Evolutionary conservation across 306 rosid species (phyloP).

Genomic region (Inga laurina): DNA sequence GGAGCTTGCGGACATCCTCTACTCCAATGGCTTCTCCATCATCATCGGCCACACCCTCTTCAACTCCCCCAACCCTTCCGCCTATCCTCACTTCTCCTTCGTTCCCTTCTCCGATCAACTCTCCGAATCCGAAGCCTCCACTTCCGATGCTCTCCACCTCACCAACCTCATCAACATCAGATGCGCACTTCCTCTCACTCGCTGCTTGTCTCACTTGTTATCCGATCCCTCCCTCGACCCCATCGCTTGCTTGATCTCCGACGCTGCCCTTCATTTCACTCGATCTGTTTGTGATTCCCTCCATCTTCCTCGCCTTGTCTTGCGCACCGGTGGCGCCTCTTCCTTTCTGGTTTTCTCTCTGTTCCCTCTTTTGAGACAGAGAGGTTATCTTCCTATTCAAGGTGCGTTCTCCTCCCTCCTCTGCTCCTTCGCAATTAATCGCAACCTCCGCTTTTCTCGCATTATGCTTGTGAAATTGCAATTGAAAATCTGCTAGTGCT

Average conservation of each 20-base stretch:
- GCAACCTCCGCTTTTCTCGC: not conserved
- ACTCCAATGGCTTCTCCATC: not conserved
- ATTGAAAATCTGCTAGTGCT: not conserved
- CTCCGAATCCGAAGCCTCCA: not conserved
- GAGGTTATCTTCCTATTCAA: not conserved
- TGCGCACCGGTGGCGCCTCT: not conserved
- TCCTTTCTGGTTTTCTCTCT: not conserved
- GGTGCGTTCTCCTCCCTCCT: not conserved
- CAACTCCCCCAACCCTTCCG: not conserved
- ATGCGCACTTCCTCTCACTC: not conserved
- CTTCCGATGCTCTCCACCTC: not conserved
- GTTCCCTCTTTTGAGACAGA: not conserved
- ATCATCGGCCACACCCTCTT: not conserved
- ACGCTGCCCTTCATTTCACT: constrained; percentile 2
- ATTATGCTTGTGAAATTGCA: too few relatives aligned
- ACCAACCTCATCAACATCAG: not conserved
- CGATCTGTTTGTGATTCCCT: not conserved
- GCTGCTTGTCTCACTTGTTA: not conserved
- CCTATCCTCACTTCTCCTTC: not conserved
- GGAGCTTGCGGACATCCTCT: not conserved
- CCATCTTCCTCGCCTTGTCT: not conserved
- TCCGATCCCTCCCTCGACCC: not conserved
- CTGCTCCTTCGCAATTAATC: not conserved
- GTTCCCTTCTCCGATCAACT: not conserved
- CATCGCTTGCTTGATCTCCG: not conserved